Base-by-base conservation (phyloP, 108 stramenopile genomes). In the Discostella stelligeroides region DNA sequence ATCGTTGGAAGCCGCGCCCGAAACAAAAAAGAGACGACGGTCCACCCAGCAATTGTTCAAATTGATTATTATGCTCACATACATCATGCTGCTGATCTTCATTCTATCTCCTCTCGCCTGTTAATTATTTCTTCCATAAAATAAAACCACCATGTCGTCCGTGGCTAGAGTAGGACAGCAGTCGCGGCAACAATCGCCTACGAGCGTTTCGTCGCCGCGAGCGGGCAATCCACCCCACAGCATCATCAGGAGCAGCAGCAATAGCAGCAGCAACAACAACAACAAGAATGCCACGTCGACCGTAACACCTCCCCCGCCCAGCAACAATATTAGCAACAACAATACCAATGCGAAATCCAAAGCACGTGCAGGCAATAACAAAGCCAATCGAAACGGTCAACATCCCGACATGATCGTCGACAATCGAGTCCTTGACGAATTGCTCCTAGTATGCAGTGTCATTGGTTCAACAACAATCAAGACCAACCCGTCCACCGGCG, bases 381-480 rank as follows among this genome's bases (percentile, higher is more conserved):
- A 40, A 4, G 24, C 29, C 37, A 21, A 1, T 10, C 21, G 11
- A 17, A n/a, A n/a, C 40, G 20, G 2, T 47, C 56, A 50, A 13
- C 68, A 73, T 43, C 72, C 80, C 12, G 75, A 76, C 28, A 76
- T 92, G 85, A 53, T 70, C n/a, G 86, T 90, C 25, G 87, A 89
- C 45, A 86, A 85, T 65, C 78, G 80, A 8, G 70, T 93, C 25
- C 81, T 95, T 29, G 88, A 92, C 73, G 93, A 95, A 66, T 75
- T 95, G 40, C 70, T 95, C 18, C 70, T 95, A 29, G 89, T 95
- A 6, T 95, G 93, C 64, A 86, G 90, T 27, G 93, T 95, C 41
- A 87, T 95, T 50, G 93, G 93, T 18, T 88, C 91, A 48, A 76
- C 74, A 2, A 62, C 76, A 17, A 74, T 66, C 27, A 28, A 47